These are phyloP conservation scores for Pontederia paniculata DNA, from an alignment of 176 grass and related monocot genomes.

Conservation along the genomic window DNA sequence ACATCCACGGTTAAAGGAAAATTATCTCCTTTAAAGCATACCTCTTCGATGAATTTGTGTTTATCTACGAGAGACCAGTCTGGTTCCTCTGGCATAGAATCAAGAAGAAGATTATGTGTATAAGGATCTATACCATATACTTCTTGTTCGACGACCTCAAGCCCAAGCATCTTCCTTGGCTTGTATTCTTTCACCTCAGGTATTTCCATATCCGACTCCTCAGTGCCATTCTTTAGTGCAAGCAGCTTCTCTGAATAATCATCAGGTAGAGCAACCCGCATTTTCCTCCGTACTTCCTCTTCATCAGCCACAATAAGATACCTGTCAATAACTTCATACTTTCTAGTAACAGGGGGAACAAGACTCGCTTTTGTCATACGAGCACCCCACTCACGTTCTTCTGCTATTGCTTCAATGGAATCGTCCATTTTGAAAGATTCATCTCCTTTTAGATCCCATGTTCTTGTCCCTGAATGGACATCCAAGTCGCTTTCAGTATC, in stretches of 20 bases:
- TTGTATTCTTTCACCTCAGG: constrained; percentile 99
- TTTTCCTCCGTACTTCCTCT: constrained; percentile 82
- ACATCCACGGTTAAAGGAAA: not conserved
- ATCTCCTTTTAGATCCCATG: constrained; percentile 57
- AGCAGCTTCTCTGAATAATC: constrained; percentile 91
- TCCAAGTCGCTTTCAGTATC: constrained; percentile 87
- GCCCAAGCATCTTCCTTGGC: constrained; percentile 65
- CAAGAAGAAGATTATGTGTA: constrained; percentile 85
- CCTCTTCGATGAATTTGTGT: constrained; percentile 88
- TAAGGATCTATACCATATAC: constrained; percentile 99
- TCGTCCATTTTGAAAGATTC: constrained; percentile 44
- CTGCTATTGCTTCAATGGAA: constrained; percentile 34
- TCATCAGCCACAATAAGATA: constrained; percentile 92
- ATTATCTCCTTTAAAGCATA: too few relatives aligned
- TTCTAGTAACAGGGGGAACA: constrained; percentile 97
- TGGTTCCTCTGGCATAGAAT: constrained; percentile 75
- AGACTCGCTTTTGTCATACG: constrained; percentile 99
- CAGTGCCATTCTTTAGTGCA: constrained; percentile 72
- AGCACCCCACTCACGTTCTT: constrained; percentile 90
- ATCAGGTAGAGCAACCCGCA: constrained; percentile 83
- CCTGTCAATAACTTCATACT: constrained; percentile 88
- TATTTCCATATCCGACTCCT: constrained; percentile 61
- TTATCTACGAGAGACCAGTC: constrained; percentile 57
- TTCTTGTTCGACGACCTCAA: constrained; percentile 95
- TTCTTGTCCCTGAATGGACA: constrained; percentile 38